These are phyloP conservation scores for Linanthus parryae DNA, from an alignment of 148 eudicot genomes.

Conservation along the genomic window DNA sequence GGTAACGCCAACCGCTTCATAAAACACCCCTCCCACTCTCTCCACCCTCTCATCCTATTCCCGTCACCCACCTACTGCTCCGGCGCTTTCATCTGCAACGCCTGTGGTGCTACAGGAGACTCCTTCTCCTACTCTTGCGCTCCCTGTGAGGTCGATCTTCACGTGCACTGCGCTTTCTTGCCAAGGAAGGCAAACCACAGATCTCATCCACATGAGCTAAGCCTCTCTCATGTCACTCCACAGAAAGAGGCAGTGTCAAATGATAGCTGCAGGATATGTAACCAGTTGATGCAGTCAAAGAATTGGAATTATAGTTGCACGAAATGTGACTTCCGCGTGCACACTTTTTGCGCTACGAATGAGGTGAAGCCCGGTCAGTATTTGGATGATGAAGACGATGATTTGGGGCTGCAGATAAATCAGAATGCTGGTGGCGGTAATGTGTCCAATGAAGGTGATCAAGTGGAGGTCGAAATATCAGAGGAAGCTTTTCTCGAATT, in stretches of 20 bases:
- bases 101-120: conserved; percentile 20
- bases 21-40: conserved; percentile 19
- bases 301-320: conserved; percentile 23
- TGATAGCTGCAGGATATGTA: conserved; percentile 20
- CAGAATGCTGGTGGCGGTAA: not conserved
- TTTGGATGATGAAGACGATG: conserved; percentile 14
- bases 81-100: conserved; percentile 24
- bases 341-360: conserved; percentile 31
- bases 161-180: not conserved
- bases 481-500: conserved; percentile 18
- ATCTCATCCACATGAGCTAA: conserved; percentile 25
- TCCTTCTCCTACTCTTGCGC: conserved; percentile 28
- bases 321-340: conserved; percentile 22
- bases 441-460: not conserved
- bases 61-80: conserved; percentile 27
- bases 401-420: not conserved
- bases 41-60: conserved; percentile 27
- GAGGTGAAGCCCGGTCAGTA: conserved; percentile 37
- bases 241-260: not conserved
- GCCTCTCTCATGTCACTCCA: not conserved
- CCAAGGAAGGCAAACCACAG: conserved; percentile 16
- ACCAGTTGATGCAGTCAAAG: conserved; percentile 11
- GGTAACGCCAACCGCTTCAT: conserved; percentile 22
- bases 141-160: conserved; percentile 23
- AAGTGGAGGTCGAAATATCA: not conserved